Conservation (phyloP, 805 yeast genomes). For the Kluyveromyces starmeri region DNA sequence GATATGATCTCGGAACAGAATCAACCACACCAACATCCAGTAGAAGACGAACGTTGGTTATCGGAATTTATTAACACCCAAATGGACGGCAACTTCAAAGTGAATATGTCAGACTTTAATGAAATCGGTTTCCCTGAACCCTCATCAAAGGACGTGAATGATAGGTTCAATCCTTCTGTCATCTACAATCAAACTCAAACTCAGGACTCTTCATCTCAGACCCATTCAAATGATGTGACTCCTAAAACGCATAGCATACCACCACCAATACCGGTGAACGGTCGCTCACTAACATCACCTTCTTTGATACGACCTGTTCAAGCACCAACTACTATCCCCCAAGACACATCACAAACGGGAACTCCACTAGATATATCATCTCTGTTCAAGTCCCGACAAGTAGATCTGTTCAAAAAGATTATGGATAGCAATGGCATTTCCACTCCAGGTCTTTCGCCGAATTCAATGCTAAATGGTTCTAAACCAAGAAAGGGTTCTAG, state of each 20-base stretch:
- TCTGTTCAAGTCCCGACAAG: conserved; percentile 56
- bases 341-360: neutral
- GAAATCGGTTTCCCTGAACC: conserved; percentile 45
- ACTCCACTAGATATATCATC: conserved; percentile 40
- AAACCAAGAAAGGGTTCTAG: conserved; percentile 6
- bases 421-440: conserved; percentile 7
- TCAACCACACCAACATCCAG: neutral
- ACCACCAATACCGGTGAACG: too few relatives aligned
- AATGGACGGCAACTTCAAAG: conserved; percentile 44
- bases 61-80: conserved; percentile 63
- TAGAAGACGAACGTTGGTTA: conserved; percentile 41
- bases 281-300: too few relatives aligned
- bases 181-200: too few relatives aligned
- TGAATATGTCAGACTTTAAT: conserved; percentile 40
- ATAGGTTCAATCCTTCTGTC: too few relatives aligned
- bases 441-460: conserved; percentile 4
- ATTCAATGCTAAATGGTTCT: conserved; percentile 1
- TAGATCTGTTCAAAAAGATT: conserved; percentile 49
- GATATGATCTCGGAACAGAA: conserved; percentile 4
- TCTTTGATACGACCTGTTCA: neutral
- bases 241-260: too few relatives aligned
- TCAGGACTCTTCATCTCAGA: too few relatives aligned
- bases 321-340: neutral
- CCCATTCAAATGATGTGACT: too few relatives aligned
- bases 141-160: too few relatives aligned